phyloP scores from a whole-genome alignment of 2,329 filamentous ascomycete species.

The Fusarium bulbicola region DNA sequence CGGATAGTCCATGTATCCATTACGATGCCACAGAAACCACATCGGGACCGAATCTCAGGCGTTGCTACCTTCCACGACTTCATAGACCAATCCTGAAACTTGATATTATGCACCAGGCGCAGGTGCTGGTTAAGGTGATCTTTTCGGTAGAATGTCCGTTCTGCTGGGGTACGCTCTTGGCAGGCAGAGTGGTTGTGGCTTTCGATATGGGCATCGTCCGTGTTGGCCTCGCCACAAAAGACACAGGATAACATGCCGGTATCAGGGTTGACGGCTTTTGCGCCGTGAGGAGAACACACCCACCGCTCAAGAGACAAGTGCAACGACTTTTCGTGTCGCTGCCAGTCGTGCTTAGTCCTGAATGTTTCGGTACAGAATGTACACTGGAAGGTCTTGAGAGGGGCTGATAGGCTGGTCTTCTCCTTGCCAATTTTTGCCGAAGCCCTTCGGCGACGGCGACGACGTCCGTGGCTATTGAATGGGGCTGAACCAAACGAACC shows the following conservation, averaged over 20 bases:
- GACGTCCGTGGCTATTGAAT: constrained; percentile 55
- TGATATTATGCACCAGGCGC: constrained; percentile 69
- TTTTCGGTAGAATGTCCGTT: constrained; percentile 73
- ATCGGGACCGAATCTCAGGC: constrained; percentile 69
- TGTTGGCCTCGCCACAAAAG: constrained; percentile 66
- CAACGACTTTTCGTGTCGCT: constrained; percentile 74
- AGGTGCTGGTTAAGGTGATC: constrained; percentile 74
- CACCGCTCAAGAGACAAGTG: constrained; percentile 72
- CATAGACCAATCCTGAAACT: constrained; percentile 72
- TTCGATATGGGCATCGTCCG: constrained; percentile 65
- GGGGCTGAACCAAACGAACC: constrained; percentile 59
- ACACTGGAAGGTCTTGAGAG: constrained; percentile 69
- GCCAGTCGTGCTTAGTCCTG: constrained; percentile 75
- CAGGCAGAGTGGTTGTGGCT: constrained; percentile 70
- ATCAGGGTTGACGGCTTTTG: constrained; percentile 64
- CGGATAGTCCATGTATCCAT: constrained; percentile 70
- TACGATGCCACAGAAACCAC: constrained; percentile 71
- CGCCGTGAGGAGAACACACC: constrained; percentile 70
- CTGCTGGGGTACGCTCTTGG: constrained; percentile 68
- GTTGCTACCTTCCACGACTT: constrained; percentile 68
- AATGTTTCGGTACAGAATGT: constrained; percentile 76
- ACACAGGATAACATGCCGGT: constrained; percentile 67
- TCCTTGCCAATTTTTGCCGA: constrained; percentile 51
- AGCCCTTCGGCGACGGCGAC: constrained; percentile 59
- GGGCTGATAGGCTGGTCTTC: constrained; percentile 49